A percentile compares a stretch with the other conserved stretches of the same genome.
phyloP scores from a whole-genome alignment of 1,139 yeast genomes.

The Candida albicans region DNA sequence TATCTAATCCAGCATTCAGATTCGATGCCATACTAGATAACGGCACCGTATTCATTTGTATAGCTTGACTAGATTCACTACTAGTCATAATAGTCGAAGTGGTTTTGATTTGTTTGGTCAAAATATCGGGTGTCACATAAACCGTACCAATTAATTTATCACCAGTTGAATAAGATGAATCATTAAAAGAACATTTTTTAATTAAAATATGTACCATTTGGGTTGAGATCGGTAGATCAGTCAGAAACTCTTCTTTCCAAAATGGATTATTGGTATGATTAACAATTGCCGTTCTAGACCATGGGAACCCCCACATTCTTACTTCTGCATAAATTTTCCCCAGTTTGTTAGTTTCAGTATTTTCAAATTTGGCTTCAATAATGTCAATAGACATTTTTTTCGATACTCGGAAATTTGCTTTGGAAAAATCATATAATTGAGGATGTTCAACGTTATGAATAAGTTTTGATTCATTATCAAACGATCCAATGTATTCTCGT shows the following conservation, averaged over 20 bases:
- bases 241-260: conserved; percentile 67
- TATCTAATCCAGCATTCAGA: conserved; percentile 27
- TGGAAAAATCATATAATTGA: conserved; percentile 23
- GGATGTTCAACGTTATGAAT: conserved; percentile 6
- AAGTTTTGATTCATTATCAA: conserved; percentile 16
- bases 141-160: conserved; percentile 55
- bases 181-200: conserved; percentile 35
- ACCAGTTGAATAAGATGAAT: conserved; percentile 22
- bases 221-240: conserved; percentile 58
- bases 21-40: conserved; percentile 7
- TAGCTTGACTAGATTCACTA: conserved; percentile 26
- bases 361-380: conserved; percentile 63
- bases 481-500: conserved; percentile 53
- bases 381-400: conserved; percentile 57
- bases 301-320: conserved; percentile 63
- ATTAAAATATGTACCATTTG: conserved; percentile 54
- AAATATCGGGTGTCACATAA: conserved; percentile 54
- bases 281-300: conserved; percentile 70
- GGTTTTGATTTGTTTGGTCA: conserved; percentile 37
- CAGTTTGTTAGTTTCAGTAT: conserved; percentile 7
- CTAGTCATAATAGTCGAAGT: conserved; percentile 38
- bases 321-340: conserved; percentile 60
- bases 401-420: conserved; percentile 53
- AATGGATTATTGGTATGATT: conserved; percentile 53
- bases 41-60: conserved; percentile 20